phyloP scores from a whole-genome alignment of 164 flowering plant species.

The Cinnamomum micranthum region DNA sequence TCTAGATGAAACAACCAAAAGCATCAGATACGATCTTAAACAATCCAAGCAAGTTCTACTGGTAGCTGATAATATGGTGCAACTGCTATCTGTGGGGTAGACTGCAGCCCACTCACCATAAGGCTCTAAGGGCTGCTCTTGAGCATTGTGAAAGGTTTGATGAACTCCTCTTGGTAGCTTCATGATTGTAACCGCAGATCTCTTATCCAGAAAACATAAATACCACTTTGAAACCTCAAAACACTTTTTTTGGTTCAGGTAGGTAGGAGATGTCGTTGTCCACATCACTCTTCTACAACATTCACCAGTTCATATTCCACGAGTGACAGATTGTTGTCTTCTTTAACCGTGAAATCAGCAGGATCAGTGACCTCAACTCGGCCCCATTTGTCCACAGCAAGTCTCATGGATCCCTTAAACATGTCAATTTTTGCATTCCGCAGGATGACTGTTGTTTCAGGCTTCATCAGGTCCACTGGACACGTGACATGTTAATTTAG shows the following conservation, averaged over 20 bases:
- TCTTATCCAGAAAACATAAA: constrained; percentile 1
- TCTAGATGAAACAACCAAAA: not conserved
- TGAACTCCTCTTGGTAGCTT: not conserved
- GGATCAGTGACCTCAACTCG: constrained; percentile 36
- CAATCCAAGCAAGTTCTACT: not conserved
- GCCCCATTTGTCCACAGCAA: constrained; percentile 41
- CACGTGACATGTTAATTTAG: not conserved
- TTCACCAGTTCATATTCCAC: constrained; percentile 33
- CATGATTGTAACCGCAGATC: not conserved
- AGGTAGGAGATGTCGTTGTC: not conserved
- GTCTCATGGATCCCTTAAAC: constrained; percentile 44
- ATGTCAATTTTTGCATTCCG: constrained; percentile 34
- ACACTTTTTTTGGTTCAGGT: not conserved
- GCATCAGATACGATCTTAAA: not conserved
- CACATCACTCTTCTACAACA: constrained; percentile 22
- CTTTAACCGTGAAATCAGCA: constrained; percentile 30
- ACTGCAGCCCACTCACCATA: not conserved
- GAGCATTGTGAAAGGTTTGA: not conserved
- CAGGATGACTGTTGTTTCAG: constrained; percentile 26
- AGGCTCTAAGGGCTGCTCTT: not conserved
- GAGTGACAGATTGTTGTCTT: constrained; percentile 35
- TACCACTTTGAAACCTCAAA: not conserved
- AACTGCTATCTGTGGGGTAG: not conserved
- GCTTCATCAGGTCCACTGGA: constrained; percentile 31
- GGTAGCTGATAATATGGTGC: not conserved